Conservation (phyloP, 352 stramenopile species). For the Phytopythium chamaehyphon region DNA sequence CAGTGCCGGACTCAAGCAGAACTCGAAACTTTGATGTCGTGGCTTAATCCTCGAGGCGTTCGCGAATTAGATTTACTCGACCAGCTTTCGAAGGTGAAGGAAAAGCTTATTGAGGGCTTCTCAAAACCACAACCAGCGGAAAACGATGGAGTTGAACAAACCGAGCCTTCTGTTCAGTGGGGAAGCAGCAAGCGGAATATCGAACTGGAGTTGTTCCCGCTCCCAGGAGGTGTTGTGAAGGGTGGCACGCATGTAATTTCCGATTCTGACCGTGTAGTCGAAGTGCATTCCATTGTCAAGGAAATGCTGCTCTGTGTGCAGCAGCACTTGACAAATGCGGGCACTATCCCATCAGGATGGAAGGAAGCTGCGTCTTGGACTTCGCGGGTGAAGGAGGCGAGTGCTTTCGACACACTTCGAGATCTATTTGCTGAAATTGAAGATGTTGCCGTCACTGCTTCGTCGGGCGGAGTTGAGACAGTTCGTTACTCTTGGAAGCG, state of each 20-base stretch:
- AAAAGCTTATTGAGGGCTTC: conserved; percentile 25
- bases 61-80: conserved; percentile 56
- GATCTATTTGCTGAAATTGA: conserved; percentile 59
- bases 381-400: conserved; percentile 26
- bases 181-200: conserved; percentile 25
- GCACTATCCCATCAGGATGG: conserved; percentile 44
- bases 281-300: conserved; percentile 37
- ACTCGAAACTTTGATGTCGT: conserved; percentile 45
- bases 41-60: conserved; percentile 75
- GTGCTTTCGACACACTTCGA: conserved; percentile 26
- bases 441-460: conserved; percentile 36
- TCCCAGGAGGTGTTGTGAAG: conserved; percentile 49
- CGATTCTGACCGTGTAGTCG: conserved; percentile 35
- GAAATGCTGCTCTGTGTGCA: conserved; percentile 62
- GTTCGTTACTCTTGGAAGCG: conserved; percentile 69
- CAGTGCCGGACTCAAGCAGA: conserved; percentile 36
- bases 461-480: conserved; percentile 41
- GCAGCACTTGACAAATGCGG: conserved; percentile 51
- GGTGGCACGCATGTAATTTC: conserved; percentile 41
- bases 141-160: conserved; percentile 11
- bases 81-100: conserved; percentile 50
- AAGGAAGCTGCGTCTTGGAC: conserved; percentile 42
- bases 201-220: conserved; percentile 64
- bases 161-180: conserved; percentile 16
- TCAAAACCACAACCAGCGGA: conserved; percentile 9